Evolutionary conservation across 2,329 filamentous ascomycete species (phyloP).

Genomic region (Coniochaeta hoffmannii): DNA sequence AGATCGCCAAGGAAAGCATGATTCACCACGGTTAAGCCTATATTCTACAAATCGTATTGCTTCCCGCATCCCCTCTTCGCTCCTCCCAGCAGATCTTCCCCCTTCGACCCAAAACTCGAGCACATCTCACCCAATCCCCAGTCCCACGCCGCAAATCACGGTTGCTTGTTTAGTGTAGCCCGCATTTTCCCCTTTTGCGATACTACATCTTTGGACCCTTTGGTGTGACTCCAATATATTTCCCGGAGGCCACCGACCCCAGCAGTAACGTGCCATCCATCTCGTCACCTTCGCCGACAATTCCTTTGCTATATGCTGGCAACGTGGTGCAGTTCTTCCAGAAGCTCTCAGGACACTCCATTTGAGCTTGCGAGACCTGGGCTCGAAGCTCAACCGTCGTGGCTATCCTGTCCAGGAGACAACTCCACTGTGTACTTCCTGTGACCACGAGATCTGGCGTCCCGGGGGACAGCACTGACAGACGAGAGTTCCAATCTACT

Average conservation of each 20-base stretch:
- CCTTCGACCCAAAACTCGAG: not conserved
- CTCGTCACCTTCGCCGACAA: not conserved
- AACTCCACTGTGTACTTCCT: not conserved
- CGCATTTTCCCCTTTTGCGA: not conserved
- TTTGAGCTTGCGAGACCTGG: not conserved
- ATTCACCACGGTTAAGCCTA: not conserved
- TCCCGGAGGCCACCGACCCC: not conserved
- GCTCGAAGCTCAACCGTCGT: not conserved
- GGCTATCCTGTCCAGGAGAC: too few species aligned
- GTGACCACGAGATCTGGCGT: not conserved
- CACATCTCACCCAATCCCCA: not conserved
- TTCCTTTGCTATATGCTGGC: not conserved
- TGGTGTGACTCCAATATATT: not conserved
- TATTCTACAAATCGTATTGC: not conserved
- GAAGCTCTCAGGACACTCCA: not conserved
- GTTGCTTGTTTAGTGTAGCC: not conserved
- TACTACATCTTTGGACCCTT: too few species aligned
- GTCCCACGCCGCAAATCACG: not conserved
- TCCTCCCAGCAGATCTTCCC: not conserved
- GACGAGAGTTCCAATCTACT: not conserved
- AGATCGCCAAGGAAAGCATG: not conserved
- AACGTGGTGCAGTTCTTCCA: not conserved
- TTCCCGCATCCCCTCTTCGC: not conserved
- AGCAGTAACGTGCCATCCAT: slow-evolving; percentile 1
- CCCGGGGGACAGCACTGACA: not conserved